Conservation (phyloP, 495 filamentous ascomycete genomes). For the Annulohypoxylon stygium region DNA sequence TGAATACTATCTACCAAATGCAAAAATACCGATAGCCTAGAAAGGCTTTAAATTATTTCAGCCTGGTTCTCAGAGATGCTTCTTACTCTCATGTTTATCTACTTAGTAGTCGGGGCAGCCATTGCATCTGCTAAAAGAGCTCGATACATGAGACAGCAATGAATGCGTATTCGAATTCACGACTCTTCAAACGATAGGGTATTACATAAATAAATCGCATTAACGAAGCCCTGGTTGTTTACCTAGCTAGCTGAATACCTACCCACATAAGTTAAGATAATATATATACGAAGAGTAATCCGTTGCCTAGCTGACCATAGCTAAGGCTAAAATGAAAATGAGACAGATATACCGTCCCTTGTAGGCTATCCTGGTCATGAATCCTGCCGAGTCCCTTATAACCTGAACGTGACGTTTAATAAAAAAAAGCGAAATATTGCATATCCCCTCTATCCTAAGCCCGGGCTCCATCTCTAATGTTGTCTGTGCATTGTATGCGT, state of each 20-base stretch:
- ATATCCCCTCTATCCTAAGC: slow-evolving; percentile 32
- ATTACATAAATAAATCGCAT: neutral
- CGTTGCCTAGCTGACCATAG: neutral
- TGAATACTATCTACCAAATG: slow-evolving; percentile 28
- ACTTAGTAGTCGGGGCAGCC: neutral
- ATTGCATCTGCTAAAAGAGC: neutral
- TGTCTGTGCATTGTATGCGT: slow-evolving; percentile 19
- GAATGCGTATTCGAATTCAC: neutral
- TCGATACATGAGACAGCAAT: neutral
- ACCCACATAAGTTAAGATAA: neutral
- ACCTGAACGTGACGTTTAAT: slow-evolving; percentile 26
- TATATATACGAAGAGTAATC: slow-evolving; percentile 22
- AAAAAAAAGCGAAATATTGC: slow-evolving; percentile 11
- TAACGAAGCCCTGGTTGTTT: neutral
- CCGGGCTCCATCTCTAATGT: slow-evolving; percentile 48
- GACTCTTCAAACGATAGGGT: neutral
- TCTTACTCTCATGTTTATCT: neutral
- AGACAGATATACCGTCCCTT: slow-evolving; percentile 8
- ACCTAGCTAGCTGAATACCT: slow-evolving; percentile 2
- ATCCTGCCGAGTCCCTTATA: slow-evolving; percentile 19
- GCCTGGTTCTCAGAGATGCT: neutral
- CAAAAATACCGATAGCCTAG: neutral
- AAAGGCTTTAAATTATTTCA: neutral
- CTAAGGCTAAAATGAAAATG: slow-evolving; percentile 10
- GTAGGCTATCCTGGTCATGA: slow-evolving; percentile 2